Conservation (phyloP, 352 stramenopile species). For the Albugo candida region DNA sequence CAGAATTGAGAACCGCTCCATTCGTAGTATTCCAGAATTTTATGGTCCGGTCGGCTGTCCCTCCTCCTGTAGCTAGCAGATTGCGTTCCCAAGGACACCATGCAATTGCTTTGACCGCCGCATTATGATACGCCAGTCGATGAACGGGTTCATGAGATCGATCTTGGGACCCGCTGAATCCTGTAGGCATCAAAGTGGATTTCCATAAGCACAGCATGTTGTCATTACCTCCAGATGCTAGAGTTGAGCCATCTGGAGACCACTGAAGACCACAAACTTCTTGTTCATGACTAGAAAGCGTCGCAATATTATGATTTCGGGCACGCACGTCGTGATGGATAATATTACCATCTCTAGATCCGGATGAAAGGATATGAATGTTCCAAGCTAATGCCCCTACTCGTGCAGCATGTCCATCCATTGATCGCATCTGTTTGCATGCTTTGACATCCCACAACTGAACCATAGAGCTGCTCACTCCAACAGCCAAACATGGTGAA, state of each 20-base stretch:
- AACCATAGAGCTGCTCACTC: constrained; percentile 54
- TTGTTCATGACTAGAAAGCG: constrained; percentile 67
- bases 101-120: constrained; percentile 84
- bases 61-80: constrained; percentile 77
- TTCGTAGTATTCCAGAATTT: constrained; percentile 87
- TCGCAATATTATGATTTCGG: constrained; percentile 55
- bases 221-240: constrained; percentile 85
- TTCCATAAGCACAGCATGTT: constrained; percentile 86
- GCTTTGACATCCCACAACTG: constrained; percentile 85
- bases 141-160: constrained; percentile 22
- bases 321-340: constrained; percentile 85
- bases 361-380: constrained; percentile 66
- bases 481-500: constrained; percentile 61
- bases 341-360: constrained; percentile 68
- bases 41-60: constrained; percentile 86
- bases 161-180: constrained; percentile 20
- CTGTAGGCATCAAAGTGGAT: constrained; percentile 11
- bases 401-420: constrained; percentile 76
- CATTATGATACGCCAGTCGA: constrained; percentile 88
- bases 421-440: constrained; percentile 85
- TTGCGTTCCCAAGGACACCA: constrained; percentile 86
- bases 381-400: constrained; percentile 83
- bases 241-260: constrained; percentile 69
- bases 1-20: constrained; percentile 77
- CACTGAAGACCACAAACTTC: constrained; percentile 86